A percentile compares a stretch with the other conserved stretches of the same genome.
These are phyloP conservation scores for Penicillium janthinellum DNA, from an alignment of 2,329 filamentous ascomycete genomes.

Conservation along the genomic window DNA sequence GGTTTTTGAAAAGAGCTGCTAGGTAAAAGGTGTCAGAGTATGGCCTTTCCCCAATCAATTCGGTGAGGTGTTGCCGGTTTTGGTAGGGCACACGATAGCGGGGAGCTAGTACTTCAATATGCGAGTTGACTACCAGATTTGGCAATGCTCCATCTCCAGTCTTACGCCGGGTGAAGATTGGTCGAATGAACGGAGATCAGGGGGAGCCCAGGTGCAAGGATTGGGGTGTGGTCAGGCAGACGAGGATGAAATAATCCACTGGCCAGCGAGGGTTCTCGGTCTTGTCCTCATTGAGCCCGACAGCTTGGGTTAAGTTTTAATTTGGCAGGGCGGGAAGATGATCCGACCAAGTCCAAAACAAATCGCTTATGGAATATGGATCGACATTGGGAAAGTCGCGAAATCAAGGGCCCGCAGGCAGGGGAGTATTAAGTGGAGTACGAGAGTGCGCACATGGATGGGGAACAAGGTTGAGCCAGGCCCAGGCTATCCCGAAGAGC, in stretches of 20 bases:
- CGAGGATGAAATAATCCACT: background rate
- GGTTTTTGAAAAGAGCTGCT: background rate
- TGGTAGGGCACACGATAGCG: slow-evolving; percentile 10
- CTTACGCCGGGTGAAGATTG: slow-evolving; percentile 12
- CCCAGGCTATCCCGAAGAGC: slow-evolving; percentile 19
- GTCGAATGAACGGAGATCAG: background rate
- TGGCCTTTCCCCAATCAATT: slow-evolving; percentile 1
- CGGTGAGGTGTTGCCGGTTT: background rate
- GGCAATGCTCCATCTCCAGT: slow-evolving; percentile 14
- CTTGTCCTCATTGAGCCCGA: slow-evolving; percentile 30
- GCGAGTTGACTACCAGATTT: slow-evolving; percentile 5
- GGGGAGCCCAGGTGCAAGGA: background rate
- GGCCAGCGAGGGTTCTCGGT: background rate
- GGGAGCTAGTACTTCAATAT: slow-evolving; percentile 10
- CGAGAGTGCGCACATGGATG: slow-evolving; percentile 14
- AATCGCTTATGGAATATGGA: slow-evolving; percentile 14
- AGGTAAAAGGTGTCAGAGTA: background rate
- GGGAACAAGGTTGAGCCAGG: slow-evolving; percentile 25
- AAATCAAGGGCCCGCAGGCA: slow-evolving; percentile 15
- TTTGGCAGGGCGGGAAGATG: slow-evolving; percentile 36
- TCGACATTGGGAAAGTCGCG: slow-evolving; percentile 22
- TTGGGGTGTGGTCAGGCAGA: too few relatives aligned
- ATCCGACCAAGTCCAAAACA: slow-evolving; percentile 33
- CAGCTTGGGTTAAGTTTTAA: slow-evolving; percentile 42
- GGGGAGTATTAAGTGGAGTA: slow-evolving; percentile 19